A percentile compares a stretch with the other conserved stretches of the same genome.
These are phyloP conservation scores for Pholiota microspora DNA, from an alignment of 768 basidiomycete genomes.

Conservation along the genomic window DNA sequence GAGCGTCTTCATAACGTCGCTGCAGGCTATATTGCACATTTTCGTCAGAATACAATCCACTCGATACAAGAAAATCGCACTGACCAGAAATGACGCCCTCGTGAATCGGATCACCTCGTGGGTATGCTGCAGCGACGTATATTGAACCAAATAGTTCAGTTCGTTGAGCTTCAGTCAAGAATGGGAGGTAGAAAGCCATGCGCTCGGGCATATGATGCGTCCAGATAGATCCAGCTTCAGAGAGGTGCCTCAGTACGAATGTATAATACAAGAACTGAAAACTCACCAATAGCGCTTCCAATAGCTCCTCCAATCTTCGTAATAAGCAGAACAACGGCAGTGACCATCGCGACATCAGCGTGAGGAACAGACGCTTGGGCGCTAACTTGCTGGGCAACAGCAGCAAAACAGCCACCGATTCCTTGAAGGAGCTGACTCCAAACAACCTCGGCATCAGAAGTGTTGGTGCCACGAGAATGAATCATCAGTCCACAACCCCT, in stretches of 20 bases:
- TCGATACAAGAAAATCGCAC: no score
- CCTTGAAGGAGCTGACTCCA: no score
- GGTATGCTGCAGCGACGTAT: constrained; percentile 42
- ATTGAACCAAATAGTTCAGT: constrained; percentile 55
- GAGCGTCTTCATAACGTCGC: constrained; percentile 56
- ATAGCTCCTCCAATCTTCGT: constrained; percentile 70
- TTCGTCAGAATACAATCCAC: no score
- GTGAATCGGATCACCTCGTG: constrained; percentile 55
- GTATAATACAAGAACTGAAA: constrained; percentile 7
- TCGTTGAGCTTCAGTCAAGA: constrained; percentile 39
- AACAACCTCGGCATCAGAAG: constrained; percentile 47
- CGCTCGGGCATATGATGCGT: constrained; percentile 62
- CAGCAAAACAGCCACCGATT: constrained; percentile 65
- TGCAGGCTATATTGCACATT: constrained; percentile 37
- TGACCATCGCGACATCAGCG: constrained; percentile 66
- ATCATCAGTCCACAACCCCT: no score
- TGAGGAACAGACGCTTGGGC: no score
- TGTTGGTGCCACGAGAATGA: constrained; percentile 62
- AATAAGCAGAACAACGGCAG: constrained; percentile 62
- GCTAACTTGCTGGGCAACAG: no score
- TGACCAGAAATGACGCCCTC: constrained; percentile 59
- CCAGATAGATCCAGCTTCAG: constrained; percentile 62
- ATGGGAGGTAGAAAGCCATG: constrained; percentile 54
- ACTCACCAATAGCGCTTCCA: constrained; percentile 58
- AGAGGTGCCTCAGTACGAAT: not conserved